Percentiles rank a stretch among this genome's conserved stretches.
phyloP scores from a whole-genome alignment of 345 rosid genomes.

The Lepidium sativum region DNA sequence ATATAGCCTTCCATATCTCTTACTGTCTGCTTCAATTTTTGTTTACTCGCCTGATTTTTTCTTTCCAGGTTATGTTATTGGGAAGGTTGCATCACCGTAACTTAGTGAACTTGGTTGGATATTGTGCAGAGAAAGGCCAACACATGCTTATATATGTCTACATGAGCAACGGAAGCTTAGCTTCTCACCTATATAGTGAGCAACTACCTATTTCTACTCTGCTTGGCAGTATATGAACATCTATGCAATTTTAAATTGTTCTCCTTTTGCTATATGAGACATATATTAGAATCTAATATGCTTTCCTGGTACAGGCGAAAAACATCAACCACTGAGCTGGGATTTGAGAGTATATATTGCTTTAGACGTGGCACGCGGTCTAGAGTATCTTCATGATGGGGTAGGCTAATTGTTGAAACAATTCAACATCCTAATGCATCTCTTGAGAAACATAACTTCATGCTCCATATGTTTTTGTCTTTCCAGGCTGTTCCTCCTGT shows the following conservation, averaged over 20 bases:
- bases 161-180: slow-evolving; percentile 96
- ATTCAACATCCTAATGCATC: not conserved
- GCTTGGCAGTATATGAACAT: not conserved
- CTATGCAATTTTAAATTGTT: not conserved
- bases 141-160: slow-evolving; percentile 92
- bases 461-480: not conserved
- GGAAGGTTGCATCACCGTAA: slow-evolving; percentile 98
- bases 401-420: slow-evolving; percentile 30
- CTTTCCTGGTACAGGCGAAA: slow-evolving; percentile 42
- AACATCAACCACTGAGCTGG: slow-evolving; percentile 60
- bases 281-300: not conserved
- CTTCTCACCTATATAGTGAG: slow-evolving; percentile 94
- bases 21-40: not conserved
- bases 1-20: not conserved
- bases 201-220: not conserved
- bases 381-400: slow-evolving; percentile 99
- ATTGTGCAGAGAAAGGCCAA: slow-evolving; percentile 92
- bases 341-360: slow-evolving; percentile 79
- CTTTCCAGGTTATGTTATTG: slow-evolving; percentile 72
- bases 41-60: not conserved
- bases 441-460: not conserved
- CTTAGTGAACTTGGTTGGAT: slow-evolving; percentile 91
- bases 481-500: slow-evolving; percentile 97
- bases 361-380: slow-evolving; percentile 86
- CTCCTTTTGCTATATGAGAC: not conserved